Conservation (phyloP, 495 filamentous ascomycete genomes). For the Aspergillus avenaceus region DNA sequence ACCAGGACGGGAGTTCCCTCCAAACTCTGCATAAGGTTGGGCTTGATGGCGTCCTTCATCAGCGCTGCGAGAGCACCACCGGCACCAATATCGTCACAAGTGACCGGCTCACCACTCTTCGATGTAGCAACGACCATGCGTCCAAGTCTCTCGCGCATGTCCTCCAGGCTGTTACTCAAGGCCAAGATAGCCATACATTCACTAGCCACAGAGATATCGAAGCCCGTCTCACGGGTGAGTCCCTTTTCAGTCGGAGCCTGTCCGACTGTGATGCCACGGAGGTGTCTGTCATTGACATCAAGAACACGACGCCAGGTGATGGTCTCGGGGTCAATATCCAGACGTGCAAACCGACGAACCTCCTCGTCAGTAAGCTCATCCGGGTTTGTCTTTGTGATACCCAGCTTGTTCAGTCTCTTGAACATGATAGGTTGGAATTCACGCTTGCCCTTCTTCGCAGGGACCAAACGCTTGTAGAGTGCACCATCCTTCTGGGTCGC, state of each 20-base stretch:
- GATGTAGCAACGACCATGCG: conserved; percentile 96
- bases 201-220: conserved; percentile 95
- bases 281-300: conserved; percentile 94
- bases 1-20: conserved; percentile 97
- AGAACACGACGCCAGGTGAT: conserved; percentile 96
- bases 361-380: conserved; percentile 87
- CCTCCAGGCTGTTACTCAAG: conserved; percentile 77
- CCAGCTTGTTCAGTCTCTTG: conserved; percentile 86
- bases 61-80: conserved; percentile 90
- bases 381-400: conserved; percentile 91
- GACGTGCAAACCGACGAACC: conserved; percentile 76
- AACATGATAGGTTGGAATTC: conserved; percentile 87
- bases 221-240: conserved; percentile 76
- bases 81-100: conserved; percentile 90
- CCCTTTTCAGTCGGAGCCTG: conserved; percentile 88
- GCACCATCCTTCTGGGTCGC: conserved; percentile 86
- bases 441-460: conserved; percentile 82
- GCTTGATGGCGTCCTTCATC: conserved; percentile 98
- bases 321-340: conserved; percentile 94
- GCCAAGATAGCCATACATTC: conserved; percentile 99
- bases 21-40: conserved; percentile 96
- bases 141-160: conserved; percentile 92
- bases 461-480: conserved; percentile 85
- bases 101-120: conserved; percentile 80
- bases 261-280: conserved; percentile 83